phyloP scores from a whole-genome alignment of 2,329 filamentous ascomycete species.

The Paradendryphiella salina region DNA sequence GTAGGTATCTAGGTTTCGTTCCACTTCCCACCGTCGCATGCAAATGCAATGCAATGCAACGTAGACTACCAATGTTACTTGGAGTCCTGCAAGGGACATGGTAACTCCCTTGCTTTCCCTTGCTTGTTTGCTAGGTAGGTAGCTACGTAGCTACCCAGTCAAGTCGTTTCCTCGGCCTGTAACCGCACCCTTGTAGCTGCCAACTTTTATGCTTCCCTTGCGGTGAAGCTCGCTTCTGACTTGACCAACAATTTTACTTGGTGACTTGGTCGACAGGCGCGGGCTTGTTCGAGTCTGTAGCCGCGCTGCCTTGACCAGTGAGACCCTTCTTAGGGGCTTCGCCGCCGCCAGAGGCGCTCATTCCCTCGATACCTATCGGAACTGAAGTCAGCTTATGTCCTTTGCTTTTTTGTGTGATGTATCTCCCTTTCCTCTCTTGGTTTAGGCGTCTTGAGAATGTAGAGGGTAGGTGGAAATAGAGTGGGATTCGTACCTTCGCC shows the following conservation, averaged over 20 bases:
- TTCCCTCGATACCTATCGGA: conserved; percentile 35
- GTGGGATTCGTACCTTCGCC: conserved; percentile 38
- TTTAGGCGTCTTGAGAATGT: neutral
- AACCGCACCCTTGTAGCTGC: neutral
- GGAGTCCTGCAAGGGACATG: neutral
- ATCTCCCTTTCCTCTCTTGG: neutral
- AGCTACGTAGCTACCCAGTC: neutral
- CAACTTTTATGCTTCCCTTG: neutral
- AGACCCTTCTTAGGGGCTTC: conserved; percentile 17
- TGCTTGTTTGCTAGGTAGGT: too few species aligned
- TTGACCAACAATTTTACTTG: conserved; percentile 15
- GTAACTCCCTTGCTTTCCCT: neutral
- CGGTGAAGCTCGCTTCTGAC: neutral
- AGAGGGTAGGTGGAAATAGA: neutral
- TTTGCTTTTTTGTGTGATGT: conserved; percentile 2
- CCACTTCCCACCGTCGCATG: too few species aligned
- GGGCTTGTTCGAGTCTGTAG: conserved; percentile 26
- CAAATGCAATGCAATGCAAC: too few species aligned
- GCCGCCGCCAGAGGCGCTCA: conserved; percentile 44
- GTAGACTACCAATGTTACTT: neutral
- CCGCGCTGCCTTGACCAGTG: conserved; percentile 22
- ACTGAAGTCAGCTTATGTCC: neutral
- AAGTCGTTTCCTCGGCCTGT: neutral
- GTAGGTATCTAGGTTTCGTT: too few species aligned
- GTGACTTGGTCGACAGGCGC: conserved; percentile 25